Evolutionary conservation across 768 basidiomycete genomes (phyloP).

Genomic region (Infundibulicybe gibba): DNA sequence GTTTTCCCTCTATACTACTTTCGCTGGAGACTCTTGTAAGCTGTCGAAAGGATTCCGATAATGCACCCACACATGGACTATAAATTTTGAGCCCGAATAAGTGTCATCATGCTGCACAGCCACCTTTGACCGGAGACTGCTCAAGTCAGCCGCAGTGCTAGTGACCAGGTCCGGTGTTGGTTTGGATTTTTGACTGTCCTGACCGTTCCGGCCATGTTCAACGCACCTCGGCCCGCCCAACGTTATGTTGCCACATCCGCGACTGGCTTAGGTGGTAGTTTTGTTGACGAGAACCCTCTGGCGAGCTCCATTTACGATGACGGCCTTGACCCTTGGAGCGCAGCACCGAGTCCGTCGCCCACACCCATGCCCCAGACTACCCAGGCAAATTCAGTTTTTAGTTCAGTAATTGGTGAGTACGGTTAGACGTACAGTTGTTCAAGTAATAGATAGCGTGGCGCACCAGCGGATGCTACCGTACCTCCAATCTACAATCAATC

Average conservation of each 20-base stretch:
- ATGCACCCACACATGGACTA: background rate
- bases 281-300: constrained; percentile 75
- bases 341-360: constrained; percentile 67
- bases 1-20: constrained; percentile 2
- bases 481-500: constrained; percentile 75
- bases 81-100: background rate
- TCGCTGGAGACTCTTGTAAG: background rate
- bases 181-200: too few relatives aligned
- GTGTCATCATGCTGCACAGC: background rate
- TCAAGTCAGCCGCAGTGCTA: too few relatives aligned
- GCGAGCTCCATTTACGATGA: constrained; percentile 75
- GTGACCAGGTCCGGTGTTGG: too few relatives aligned
- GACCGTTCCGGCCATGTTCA: constrained; percentile 59
- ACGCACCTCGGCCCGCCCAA: constrained; percentile 73
- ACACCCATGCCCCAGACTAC: constrained; percentile 52
- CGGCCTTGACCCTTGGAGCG: constrained; percentile 78
- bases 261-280: constrained; percentile 64
- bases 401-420: constrained; percentile 63
- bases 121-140: background rate
- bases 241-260: constrained; percentile 57
- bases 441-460: background rate
- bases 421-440: background rate
- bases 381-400: constrained; percentile 44
- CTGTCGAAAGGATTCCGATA: too few relatives aligned
- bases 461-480: constrained; percentile 74